Percentiles rank a stretch among this genome's conserved stretches.
Conservation (phyloP, 2,329 filamentous ascomycete genomes). For the Colletotrichum liaoningense region DNA sequence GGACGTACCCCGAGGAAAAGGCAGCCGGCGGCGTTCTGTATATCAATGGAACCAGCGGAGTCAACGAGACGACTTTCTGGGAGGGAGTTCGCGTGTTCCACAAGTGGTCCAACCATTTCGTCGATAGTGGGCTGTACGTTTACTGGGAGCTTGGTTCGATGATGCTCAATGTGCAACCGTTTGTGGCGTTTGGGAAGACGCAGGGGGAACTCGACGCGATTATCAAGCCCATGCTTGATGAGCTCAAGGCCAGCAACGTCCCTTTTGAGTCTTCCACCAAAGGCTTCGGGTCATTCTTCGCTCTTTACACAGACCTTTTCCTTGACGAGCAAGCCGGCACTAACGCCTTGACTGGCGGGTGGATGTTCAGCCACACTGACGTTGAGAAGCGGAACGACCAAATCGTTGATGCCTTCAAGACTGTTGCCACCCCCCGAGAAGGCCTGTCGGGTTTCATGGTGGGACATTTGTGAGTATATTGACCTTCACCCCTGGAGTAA, state of each 20-base stretch:
- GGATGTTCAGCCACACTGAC: conserved; percentile 50
- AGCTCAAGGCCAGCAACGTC: conserved; percentile 44
- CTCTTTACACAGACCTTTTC: conserved; percentile 51
- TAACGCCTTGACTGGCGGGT: conserved; percentile 50
- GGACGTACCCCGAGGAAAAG: conserved; percentile 59
- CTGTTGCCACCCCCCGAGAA: conserved; percentile 41
- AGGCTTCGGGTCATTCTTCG: conserved; percentile 47
- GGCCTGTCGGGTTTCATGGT: conserved; percentile 43
- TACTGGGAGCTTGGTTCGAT: conserved; percentile 55
- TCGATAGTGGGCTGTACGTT: conserved; percentile 54
- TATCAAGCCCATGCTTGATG: conserved; percentile 48
- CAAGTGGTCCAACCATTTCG: conserved; percentile 51
- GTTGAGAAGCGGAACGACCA: conserved; percentile 47
- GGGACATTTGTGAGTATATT: not conserved
- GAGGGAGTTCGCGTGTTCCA: conserved; percentile 61
- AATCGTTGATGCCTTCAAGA: conserved; percentile 50
- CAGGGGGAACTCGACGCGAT: conserved; percentile 46
- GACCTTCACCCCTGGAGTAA: not conserved
- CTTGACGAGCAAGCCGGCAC: conserved; percentile 47
- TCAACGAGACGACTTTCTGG: conserved; percentile 56
- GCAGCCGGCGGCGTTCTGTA: conserved; percentile 54
- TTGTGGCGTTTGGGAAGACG: conserved; percentile 50
- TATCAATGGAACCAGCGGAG: conserved; percentile 50
- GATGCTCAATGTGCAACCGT: conserved; percentile 52
- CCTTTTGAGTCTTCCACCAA: conserved; percentile 43